Conservation (phyloP, 345 rosid species). For the Garcia nutans region DNA sequence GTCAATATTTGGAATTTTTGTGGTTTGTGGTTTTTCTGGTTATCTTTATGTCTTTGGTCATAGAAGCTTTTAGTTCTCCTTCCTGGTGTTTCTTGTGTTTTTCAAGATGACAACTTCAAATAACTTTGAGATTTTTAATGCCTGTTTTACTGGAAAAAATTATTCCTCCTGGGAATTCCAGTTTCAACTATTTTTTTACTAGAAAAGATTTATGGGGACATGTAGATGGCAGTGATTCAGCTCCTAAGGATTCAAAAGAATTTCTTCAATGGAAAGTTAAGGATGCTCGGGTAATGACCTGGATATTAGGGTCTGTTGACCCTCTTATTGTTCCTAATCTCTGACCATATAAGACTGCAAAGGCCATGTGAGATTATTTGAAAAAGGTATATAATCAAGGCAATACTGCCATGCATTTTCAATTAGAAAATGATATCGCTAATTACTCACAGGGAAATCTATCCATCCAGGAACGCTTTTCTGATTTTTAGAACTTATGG, state of each 20-base stretch:
- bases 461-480: slow-evolving; percentile 16
- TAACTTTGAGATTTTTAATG: no score
- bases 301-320: background rate
- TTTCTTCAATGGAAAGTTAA: background rate
- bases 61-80: no score
- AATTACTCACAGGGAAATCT: background rate
- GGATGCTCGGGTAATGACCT: slow-evolving; percentile 10
- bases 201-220: background rate
- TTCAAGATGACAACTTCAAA: no score
- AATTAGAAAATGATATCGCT: slow-evolving; percentile 13
- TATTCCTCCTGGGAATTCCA: no score
- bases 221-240: background rate
- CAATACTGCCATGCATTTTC: background rate
- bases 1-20: no score
- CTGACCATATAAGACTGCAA: background rate
- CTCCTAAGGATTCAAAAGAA: background rate
- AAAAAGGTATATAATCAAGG: slow-evolving; percentile 2
- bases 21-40: no score
- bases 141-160: no score
- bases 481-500: slow-evolving; percentile 9
- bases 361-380: slow-evolving; percentile 2
- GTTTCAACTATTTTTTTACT: no score
- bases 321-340: background rate
- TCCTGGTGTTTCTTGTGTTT: no score
- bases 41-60: no score